Conservation (phyloP, 1,284 basidiomycete genomes). For the Polyporus tsugae region DNA sequence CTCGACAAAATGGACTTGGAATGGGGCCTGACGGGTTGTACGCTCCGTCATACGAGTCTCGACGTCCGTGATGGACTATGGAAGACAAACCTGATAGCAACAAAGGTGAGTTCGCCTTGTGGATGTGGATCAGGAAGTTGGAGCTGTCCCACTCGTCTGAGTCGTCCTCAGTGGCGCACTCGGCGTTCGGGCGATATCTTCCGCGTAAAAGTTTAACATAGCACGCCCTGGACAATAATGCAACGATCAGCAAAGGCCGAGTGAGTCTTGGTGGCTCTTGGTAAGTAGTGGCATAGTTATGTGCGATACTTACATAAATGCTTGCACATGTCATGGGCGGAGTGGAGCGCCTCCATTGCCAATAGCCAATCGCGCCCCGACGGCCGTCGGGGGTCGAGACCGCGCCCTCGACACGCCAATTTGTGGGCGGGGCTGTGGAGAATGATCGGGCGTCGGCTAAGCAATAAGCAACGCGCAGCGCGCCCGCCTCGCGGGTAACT, state of each 20-base stretch:
- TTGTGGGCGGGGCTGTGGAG: background rate
- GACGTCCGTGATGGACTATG: background rate
- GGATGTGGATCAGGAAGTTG: background rate
- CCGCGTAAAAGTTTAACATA: background rate
- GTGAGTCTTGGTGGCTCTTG: too few species aligned
- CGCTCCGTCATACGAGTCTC: background rate
- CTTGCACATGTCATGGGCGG: background rate
- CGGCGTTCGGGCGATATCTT: background rate
- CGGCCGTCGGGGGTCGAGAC: background rate
- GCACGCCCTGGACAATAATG: background rate
- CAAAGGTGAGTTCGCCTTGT: background rate
- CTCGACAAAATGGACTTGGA: too few species aligned
- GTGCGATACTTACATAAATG: too few species aligned
- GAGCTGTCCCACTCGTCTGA: background rate
- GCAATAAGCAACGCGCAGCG: slow-evolving; percentile 2
- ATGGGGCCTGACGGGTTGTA: too few species aligned
- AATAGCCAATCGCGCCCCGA: background rate
- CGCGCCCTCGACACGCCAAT: background rate
- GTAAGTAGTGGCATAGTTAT: too few species aligned
- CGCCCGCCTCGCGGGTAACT: slow-evolving; percentile 12
- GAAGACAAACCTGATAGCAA: background rate
- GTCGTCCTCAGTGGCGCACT: background rate
- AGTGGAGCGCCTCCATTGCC: background rate
- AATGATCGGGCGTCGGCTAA: slow-evolving; percentile 9
- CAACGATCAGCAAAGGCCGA: background rate